Conservation (phyloP, 225 moss, liverwort and hornwort species). For the Antitrichia curtipendula region DNA sequence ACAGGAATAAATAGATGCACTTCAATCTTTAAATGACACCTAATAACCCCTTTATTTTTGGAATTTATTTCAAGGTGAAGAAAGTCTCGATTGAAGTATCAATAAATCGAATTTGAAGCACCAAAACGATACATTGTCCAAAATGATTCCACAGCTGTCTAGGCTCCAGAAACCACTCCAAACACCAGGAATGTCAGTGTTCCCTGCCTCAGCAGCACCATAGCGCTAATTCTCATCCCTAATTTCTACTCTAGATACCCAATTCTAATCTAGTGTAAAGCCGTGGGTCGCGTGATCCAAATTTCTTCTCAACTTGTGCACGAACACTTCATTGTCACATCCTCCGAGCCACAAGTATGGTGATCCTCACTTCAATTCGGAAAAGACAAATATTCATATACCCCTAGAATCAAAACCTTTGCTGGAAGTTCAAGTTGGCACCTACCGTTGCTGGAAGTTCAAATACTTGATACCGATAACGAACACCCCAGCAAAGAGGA, state of each 20-base stretch:
- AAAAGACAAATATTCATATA: neutral
- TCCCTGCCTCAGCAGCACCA: neutral
- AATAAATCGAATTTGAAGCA: neutral
- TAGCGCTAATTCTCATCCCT: neutral
- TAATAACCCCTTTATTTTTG: neutral
- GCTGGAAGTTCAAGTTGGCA: neutral
- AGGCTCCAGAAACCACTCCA: neutral
- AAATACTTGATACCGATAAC: constrained; percentile 27
- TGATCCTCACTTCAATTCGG: neutral
- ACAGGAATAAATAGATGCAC: neutral
- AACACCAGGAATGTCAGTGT: neutral
- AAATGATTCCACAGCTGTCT: neutral
- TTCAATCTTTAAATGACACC: neutral
- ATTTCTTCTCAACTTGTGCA: neutral
- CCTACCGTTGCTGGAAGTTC: constrained; percentile 30
- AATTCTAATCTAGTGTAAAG: neutral
- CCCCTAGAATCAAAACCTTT: neutral
- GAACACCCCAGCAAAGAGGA: constrained; percentile 28
- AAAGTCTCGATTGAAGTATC: neutral
- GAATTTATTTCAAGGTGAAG: neutral
- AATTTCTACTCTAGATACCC: neutral
- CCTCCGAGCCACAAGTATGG: neutral
- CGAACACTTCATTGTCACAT: neutral
- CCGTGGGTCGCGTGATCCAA: neutral
- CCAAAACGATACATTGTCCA: neutral